Percentiles rank a stretch among this genome's conserved stretches.
These are phyloP conservation scores for Russula vinacea DNA, from an alignment of 768 basidiomycete genomes.

Conservation along the genomic window DNA sequence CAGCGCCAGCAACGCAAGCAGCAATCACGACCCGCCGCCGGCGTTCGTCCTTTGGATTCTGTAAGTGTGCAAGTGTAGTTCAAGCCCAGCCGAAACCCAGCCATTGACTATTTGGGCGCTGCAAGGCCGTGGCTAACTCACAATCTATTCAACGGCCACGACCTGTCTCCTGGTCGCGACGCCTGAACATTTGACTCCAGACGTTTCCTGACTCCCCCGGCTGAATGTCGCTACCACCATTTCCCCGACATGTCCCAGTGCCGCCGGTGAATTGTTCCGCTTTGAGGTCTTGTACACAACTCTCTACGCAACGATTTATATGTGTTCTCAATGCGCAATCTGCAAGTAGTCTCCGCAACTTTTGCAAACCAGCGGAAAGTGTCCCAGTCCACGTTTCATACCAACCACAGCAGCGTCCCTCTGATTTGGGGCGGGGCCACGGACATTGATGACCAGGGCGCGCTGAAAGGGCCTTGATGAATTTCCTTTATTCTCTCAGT, in stretches of 20 bases:
- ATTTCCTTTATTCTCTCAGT: conserved; percentile 89
- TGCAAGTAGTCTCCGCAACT: conserved; percentile 59
- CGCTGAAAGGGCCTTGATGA: conserved; percentile 72
- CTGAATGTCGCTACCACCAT: too few species aligned
- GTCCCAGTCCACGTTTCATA: conserved; percentile 88
- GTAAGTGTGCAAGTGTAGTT: too few species aligned
- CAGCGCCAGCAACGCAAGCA: too few species aligned
- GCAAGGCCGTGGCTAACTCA: too few species aligned
- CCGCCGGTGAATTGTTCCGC: conserved; percentile 84
- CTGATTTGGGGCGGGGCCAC: conserved; percentile 97
- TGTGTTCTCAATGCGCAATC: conserved; percentile 72
- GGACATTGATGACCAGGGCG: conserved; percentile 63
- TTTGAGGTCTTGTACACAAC: conserved; percentile 94
- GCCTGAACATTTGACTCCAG: too few species aligned
- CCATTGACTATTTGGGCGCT: too few species aligned
- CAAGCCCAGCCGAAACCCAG: too few species aligned
- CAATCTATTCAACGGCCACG: too few species aligned
- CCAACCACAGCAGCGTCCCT: conserved; percentile 90
- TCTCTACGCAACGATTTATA: conserved; percentile 89
- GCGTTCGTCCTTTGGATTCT: too few species aligned
- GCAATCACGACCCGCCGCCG: too few species aligned
- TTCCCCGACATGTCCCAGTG: conserved; percentile 85
- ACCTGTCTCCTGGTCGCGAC: too few species aligned
- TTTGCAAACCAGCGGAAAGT: conserved; percentile 83
- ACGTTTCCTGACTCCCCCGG: too few species aligned